A percentile compares a stretch with the other conserved stretches of the same genome.
phyloP scores from a whole-genome alignment of 2,329 filamentous ascomycete species.

The Epichloe hybrida region DNA sequence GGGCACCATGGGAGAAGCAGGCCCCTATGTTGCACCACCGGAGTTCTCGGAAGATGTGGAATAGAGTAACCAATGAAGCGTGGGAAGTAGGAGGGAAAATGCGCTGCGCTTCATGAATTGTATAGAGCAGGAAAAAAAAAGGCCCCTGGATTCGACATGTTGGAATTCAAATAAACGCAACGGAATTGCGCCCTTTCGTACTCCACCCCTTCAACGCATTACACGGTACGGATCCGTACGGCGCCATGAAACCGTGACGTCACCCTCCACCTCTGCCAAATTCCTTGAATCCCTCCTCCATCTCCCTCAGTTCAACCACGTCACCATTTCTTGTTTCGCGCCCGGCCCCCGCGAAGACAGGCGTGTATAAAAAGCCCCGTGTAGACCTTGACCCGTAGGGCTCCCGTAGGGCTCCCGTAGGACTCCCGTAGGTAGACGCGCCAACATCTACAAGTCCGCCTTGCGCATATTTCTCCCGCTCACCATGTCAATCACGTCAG shows the following conservation, averaged over 20 bases:
- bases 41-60: conserved; percentile 23
- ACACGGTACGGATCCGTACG: no score
- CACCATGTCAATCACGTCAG: conserved; percentile 22
- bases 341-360: neutral
- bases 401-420: no score
- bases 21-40: conserved; percentile 23
- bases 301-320: neutral
- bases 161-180: neutral
- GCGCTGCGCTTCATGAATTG: no score
- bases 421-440: no score
- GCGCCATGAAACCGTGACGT: neutral
- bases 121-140: no score
- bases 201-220: neutral
- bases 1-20: conserved; percentile 22
- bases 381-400: no score
- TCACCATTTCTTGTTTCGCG: neutral
- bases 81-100: no score
- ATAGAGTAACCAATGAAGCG: conserved; percentile 6
- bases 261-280: neutral
- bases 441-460: no score
- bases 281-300: neutral
- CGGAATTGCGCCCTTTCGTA: neutral
- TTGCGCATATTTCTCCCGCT: no score
- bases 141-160: neutral
- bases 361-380: no score